Evolutionary conservation across 148 eudicot species (phyloP).

Genomic region (Camellia lanceoleosa): DNA sequence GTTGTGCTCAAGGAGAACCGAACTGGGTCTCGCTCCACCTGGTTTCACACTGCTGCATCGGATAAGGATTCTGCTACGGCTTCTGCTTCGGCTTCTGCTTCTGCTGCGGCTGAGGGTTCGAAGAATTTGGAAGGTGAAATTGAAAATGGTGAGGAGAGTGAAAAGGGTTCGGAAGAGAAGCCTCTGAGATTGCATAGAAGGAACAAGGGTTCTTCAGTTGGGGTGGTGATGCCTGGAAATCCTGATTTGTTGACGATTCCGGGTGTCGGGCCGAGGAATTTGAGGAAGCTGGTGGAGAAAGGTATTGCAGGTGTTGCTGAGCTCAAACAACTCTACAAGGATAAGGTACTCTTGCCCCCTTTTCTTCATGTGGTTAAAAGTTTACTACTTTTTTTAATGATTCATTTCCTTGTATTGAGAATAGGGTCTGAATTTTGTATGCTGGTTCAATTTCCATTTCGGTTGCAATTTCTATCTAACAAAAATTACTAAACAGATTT

Average conservation of each 20-base stretch:
- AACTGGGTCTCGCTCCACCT: constrained; percentile 38
- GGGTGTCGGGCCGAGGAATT: constrained; percentile 93
- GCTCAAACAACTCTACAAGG: constrained; percentile 74
- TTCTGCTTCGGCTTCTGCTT: background rate
- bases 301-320: constrained; percentile 83
- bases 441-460: background rate
- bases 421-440: background rate
- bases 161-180: constrained; percentile 31
- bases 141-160: constrained; percentile 8
- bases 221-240: constrained; percentile 17
- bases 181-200: constrained; percentile 43
- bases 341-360: constrained; percentile 46
- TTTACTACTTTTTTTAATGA: background rate
- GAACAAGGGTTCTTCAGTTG: constrained; percentile 32
- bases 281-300: constrained; percentile 79
- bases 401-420: background rate
- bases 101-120: constrained; percentile 5
- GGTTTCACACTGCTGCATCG: constrained; percentile 36
- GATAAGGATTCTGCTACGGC: constrained; percentile 9
- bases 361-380: background rate
- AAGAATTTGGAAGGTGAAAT: constrained; percentile 9
- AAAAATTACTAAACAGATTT: too few relatives aligned
- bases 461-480: background rate
- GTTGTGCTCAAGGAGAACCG: constrained; percentile 36
- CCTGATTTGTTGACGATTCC: constrained; percentile 93